phyloP scores from a whole-genome alignment of 2,329 filamentous ascomycete genomes.

The Apiospora malaysiana region DNA sequence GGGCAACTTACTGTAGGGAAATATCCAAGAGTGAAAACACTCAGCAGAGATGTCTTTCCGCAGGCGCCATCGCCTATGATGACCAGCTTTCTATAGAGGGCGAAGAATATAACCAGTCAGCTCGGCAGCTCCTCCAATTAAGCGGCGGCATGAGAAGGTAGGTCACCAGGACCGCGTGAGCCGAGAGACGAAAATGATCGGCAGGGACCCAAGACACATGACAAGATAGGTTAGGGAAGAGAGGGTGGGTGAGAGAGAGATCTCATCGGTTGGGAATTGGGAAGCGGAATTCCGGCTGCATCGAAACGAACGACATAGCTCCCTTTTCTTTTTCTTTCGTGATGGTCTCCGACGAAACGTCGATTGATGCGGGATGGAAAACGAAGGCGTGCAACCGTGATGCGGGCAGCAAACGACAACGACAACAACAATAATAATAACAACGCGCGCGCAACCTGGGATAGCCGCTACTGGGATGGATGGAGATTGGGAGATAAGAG shows the following conservation, averaged over 20 bases:
- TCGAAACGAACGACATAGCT: constrained; percentile 1
- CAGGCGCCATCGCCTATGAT: constrained; percentile 73
- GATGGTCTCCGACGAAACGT: background rate
- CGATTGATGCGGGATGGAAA: background rate
- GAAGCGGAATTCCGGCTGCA: background rate
- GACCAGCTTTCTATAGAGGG: constrained; percentile 38
- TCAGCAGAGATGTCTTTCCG: constrained; percentile 96
- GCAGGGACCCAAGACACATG: constrained; percentile 21
- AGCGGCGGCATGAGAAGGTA: background rate
- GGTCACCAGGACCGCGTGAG: constrained; percentile 13
- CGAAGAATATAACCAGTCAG: constrained; percentile 22
- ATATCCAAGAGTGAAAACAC: constrained; percentile 96
- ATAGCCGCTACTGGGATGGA: constrained; percentile 14
- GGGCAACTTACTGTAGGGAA: constrained; percentile 84
- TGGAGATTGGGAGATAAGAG: background rate
- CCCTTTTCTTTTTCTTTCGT: background rate
- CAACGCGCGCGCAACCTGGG: constrained; percentile 10
- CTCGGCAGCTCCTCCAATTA: constrained; percentile 16
- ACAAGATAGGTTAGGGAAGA: background rate
- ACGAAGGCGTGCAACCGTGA: background rate
- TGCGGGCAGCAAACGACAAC: background rate
- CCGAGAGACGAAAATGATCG: constrained; percentile 17
- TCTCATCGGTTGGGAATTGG: constrained; percentile 1
- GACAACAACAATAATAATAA: background rate
- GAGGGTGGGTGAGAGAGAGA: background rate